A percentile compares a stretch with the other conserved stretches of the same genome.
phyloP scores from a whole-genome alignment of 164 flowering plant species.

The Pachysandra terminalis region DNA sequence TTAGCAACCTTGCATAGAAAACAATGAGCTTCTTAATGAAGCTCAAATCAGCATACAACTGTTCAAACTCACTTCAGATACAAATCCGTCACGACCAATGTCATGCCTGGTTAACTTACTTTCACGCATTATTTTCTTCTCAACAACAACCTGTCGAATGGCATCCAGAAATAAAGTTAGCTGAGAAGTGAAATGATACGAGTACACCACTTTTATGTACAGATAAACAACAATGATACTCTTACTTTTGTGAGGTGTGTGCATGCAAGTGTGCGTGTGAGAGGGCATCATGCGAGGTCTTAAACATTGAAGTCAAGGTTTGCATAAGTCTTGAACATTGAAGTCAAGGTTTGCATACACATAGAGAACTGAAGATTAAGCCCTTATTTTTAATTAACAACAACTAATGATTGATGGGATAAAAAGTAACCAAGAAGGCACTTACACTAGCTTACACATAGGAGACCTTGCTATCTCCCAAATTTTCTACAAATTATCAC shows the following conservation, averaged over 20 bases:
- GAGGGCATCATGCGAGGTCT: too few relatives aligned
- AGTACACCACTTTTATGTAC: not conserved
- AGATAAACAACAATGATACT: not conserved
- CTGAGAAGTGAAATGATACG: not conserved
- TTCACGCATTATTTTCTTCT: conserved; percentile 95
- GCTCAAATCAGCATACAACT: conserved; percentile 7
- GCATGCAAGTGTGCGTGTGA: too few relatives aligned
- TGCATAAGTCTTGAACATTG: too few relatives aligned
- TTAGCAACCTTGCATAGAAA: not conserved
- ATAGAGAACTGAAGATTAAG: too few relatives aligned
- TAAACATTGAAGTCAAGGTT: too few relatives aligned
- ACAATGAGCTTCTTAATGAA: not conserved
- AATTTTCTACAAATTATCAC: too few relatives aligned
- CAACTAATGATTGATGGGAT: too few relatives aligned
- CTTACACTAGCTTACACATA: too few relatives aligned
- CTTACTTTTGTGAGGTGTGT: not conserved
- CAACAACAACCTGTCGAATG: conserved; percentile 83
- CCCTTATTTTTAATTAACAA: too few relatives aligned
- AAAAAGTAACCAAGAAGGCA: too few relatives aligned
- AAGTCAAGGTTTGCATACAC: too few relatives aligned
- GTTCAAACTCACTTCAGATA: conserved; percentile 64
- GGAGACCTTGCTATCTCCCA: too few relatives aligned
- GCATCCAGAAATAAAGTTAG: conserved; percentile 8
- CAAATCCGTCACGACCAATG: conserved; percentile 80
- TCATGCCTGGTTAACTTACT: conserved; percentile 78